These are phyloP conservation scores for Solanum lycopersicoides DNA, from an alignment of 257 asterid species.

Conservation along the genomic window DNA sequence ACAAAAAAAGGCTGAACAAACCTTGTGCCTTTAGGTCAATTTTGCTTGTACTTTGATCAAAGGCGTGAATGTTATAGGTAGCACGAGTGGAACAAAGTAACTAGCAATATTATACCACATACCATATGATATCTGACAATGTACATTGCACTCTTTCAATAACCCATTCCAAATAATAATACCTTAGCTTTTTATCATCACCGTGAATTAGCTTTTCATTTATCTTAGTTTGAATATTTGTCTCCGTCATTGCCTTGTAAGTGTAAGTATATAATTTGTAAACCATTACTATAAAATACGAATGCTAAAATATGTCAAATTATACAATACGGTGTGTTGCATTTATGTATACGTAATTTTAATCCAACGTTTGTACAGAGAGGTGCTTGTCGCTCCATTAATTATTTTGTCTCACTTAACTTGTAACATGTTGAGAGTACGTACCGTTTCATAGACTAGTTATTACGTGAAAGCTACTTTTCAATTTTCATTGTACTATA, in stretches of 20 bases:
- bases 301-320: not conserved
- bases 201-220: not conserved
- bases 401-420: not conserved
- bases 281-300: not conserved
- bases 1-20: not conserved
- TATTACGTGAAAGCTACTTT: not conserved
- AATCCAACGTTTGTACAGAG: not conserved
- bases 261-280: not conserved
- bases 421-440: not conserved
- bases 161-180: not conserved
- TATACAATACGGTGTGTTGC: not conserved
- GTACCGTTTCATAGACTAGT: not conserved
- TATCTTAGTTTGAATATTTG: not conserved
- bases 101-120: not conserved
- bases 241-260: too few relatives aligned
- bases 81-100: not conserved
- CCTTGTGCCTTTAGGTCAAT: not conserved
- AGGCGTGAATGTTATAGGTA: not conserved
- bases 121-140: conserved; percentile 1
- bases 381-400: not conserved
- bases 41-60: not conserved
- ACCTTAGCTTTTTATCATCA: not conserved
- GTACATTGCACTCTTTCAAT: not conserved
- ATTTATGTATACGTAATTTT: not conserved
- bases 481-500: not conserved